Conservation (phyloP, 306 rosid species). For the Echinosophora koreensis region DNA sequence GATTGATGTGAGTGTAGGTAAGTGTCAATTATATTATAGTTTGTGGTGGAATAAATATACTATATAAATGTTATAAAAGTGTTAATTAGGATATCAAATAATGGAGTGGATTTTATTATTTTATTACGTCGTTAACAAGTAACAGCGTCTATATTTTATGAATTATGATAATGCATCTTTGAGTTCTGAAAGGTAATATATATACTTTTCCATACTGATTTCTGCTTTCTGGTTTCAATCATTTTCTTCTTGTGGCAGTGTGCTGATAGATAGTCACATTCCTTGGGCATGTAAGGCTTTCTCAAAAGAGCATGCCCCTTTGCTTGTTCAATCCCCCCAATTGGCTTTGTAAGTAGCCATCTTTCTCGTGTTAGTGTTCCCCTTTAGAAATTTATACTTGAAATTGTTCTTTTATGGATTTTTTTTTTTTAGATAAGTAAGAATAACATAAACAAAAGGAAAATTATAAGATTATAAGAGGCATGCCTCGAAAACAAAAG, state of each 20-base stretch:
- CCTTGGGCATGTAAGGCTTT: conserved; percentile 91
- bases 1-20: too few relatives aligned
- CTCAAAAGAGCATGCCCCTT: conserved; percentile 63
- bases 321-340: conserved; percentile 54
- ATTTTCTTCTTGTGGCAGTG: conserved; percentile 57
- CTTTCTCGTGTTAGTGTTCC: neutral
- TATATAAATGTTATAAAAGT: too few relatives aligned
- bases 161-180: conserved; percentile 9
- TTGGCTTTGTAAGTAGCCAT: conserved; percentile 64
- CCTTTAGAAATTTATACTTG: too few relatives aligned
- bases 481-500: too few relatives aligned
- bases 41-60: too few relatives aligned
- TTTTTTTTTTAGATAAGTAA: too few relatives aligned
- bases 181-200: conserved; percentile 29
- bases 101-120: too few relatives aligned
- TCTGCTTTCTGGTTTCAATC: conserved; percentile 39
- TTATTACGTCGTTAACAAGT: neutral
- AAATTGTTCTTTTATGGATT: too few relatives aligned
- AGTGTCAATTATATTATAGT: too few relatives aligned
- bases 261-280: conserved; percentile 79
- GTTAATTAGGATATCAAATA: too few relatives aligned
- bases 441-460: too few relatives aligned
- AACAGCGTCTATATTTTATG: neutral
- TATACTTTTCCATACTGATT: conserved; percentile 27
- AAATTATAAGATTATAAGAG: too few relatives aligned